Base-by-base conservation (phyloP, 768 basidiomycete genomes). In the Agrocybe pediades region DNA sequence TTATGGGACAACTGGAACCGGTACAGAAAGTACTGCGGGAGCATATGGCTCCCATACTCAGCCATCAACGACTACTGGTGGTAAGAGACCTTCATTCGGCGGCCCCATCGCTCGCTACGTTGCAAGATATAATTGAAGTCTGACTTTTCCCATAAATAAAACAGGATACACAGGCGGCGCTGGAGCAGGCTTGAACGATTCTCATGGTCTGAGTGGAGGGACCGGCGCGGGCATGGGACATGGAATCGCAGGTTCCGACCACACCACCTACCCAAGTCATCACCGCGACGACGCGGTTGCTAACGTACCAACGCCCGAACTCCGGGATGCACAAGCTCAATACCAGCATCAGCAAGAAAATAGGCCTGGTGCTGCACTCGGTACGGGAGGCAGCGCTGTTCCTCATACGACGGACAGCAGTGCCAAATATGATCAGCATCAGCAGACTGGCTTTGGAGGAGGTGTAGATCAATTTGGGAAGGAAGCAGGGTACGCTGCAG, bases 241-340 rank as follows among this genome's bases (percentile, higher is more conserved):
- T 41, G 23, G 24, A 33, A 44, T 24, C 33, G 41, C 29, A n/a
- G n/a, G n/a, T n/a, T n/a, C n/a, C n/a, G 7, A 23, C 46, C 15
- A 45, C 26, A 25, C 36, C 50, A 4, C 46, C 26, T 58, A 57
- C 41, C 61, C 61, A 15, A 54, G 46, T 21, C 65, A 67, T 54
- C 64, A 67, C 50, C 62, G 63, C 11, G 65, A 65, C 39, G 61
- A 67, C 36, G 65, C 63, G 3, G 56, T 63, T 17, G 33, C 63
- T 16, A 57, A 53, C 2, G 30, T 62, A 16, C 61, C 63, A 8
- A 51, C 41, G 9, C 20, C 33, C 4, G 50, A 65, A 53, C 40
- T 54, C 16, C 52, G 53, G n/a, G 57, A 61, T n/a, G 46, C 58
- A 7, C 56, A 56, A 41, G 43, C n/a, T 11, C 16, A 36, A 3